These are phyloP conservation scores for Phyllosticta citriasiana DNA, from an alignment of 2,329 filamentous ascomycete species.

Conservation along the genomic window DNA sequence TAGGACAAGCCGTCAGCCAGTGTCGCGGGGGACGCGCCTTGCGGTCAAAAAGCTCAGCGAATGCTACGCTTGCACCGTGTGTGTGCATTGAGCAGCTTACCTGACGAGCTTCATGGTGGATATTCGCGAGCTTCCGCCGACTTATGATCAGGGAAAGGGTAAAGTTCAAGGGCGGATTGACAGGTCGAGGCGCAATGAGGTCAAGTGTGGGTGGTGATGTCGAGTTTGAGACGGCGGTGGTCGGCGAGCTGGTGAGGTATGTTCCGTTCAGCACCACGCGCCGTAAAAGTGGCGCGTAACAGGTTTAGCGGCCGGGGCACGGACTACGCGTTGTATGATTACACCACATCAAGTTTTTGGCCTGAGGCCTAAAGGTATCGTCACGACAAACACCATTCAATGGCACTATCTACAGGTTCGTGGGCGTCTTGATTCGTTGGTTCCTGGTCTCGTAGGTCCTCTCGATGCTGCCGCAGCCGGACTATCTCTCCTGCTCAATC, in stretches of 20 bases:
- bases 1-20: conserved; percentile 16
- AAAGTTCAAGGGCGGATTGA: neutral
- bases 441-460: neutral
- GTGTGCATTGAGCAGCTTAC: conserved; percentile 44
- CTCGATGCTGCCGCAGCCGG: neutral
- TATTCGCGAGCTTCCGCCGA: neutral
- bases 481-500: conserved; percentile 49
- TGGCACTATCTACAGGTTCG: neutral
- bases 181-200: neutral
- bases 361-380: neutral
- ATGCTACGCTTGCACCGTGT: conserved; percentile 22
- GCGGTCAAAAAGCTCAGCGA: conserved; percentile 37
- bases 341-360: neutral
- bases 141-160: neutral
- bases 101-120: conserved; percentile 90
- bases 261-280: neutral
- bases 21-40: conserved; percentile 13
- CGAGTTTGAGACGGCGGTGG: conserved; percentile 3
- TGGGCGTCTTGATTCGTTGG: neutral
- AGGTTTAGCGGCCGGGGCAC: neutral
- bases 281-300: neutral
- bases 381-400: neutral
- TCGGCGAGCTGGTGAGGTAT: neutral
- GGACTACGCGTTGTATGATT: neutral
- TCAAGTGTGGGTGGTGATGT: conserved; percentile 1